Conservation (phyloP, 495 filamentous ascomycete species). For the Terfezia boudieri region DNA sequence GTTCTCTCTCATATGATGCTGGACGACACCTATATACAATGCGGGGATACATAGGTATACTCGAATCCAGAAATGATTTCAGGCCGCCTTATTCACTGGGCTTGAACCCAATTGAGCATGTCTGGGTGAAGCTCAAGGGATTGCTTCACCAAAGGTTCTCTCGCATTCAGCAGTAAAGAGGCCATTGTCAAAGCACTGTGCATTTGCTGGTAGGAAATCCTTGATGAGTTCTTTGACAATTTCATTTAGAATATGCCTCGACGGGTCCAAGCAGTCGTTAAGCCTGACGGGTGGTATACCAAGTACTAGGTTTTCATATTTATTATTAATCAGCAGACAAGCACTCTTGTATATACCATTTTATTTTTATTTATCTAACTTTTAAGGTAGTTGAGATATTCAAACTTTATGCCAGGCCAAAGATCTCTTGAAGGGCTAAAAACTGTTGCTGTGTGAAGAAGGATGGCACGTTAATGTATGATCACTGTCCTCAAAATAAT, state of each 20-base stretch:
- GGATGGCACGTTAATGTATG: no score
- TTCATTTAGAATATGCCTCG: not conserved
- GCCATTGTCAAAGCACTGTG: not conserved
- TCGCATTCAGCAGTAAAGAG: not conserved
- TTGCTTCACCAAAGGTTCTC: not conserved
- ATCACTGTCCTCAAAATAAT: no score
- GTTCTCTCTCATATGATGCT: not conserved
- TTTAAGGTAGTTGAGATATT: no score
- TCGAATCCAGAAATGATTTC: not conserved
- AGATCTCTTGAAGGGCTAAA: no score
- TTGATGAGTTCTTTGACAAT: constrained; percentile 3
- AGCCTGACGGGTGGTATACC: not conserved
- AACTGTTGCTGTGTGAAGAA: no score
- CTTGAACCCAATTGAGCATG: not conserved
- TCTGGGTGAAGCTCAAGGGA: not conserved
- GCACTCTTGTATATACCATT: no score
- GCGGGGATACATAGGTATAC: not conserved
- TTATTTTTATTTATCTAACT: no score
- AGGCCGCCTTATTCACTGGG: not conserved
- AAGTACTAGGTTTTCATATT: constrained; percentile 1
- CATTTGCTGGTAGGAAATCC: not conserved
- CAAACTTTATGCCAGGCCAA: no score
- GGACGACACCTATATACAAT: not conserved
- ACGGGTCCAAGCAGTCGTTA: not conserved
- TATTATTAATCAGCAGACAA: no score